A percentile compares a stretch with the other conserved stretches of the same genome.
Evolutionary conservation across 139 green algal genomes (phyloP).

Genomic region (Volvox africanus): DNA sequence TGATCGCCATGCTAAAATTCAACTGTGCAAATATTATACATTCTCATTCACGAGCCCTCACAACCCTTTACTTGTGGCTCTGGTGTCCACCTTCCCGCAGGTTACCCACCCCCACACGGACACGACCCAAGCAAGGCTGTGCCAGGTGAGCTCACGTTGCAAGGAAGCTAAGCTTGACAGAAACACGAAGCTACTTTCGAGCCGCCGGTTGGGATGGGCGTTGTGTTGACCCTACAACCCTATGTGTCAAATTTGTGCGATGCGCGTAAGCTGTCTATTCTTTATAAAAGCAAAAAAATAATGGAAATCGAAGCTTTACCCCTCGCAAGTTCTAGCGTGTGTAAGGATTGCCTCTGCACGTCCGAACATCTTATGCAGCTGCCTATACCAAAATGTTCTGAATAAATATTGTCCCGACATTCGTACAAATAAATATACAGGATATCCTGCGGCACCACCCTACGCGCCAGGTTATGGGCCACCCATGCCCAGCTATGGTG

Average conservation of each 20-base stretch:
- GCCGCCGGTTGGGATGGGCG: no score
- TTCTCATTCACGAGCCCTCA: no score
- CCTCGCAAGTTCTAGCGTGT: not conserved
- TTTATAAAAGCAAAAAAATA: no score
- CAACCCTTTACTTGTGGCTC: no score
- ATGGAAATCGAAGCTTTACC: no score
- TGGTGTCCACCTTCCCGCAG: no score
- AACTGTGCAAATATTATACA: no score
- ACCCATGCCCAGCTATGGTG: not conserved
- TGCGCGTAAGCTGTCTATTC: not conserved
- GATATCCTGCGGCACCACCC: not conserved
- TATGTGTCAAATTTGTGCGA: not conserved
- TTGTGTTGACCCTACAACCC: no score
- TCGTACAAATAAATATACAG: not conserved
- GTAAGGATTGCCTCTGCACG: not conserved
- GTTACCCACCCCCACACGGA: no score
- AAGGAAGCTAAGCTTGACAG: no score
- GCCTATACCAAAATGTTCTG: not conserved
- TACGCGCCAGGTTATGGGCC: not conserved
- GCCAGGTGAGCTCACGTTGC: not conserved
- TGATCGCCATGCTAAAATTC: no score
- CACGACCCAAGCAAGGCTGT: slow-evolving; percentile 21
- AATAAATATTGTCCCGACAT: not conserved
- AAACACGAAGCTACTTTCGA: no score
- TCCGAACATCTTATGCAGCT: not conserved